These are phyloP conservation scores for Boechera stricta DNA, from an alignment of 345 rosid species.

Conservation along the genomic window DNA sequence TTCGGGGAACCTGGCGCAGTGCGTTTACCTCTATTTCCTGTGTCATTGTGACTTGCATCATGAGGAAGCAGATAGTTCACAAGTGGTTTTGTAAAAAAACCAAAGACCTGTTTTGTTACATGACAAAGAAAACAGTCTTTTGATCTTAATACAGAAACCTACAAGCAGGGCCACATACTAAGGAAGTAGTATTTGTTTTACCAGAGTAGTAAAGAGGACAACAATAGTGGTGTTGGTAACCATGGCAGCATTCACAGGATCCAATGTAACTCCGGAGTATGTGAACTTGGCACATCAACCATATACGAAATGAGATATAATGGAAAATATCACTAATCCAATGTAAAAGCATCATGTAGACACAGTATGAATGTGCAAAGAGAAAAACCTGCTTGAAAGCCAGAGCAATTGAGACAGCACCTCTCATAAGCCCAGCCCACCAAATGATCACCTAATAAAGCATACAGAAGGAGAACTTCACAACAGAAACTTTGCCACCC, in stretches of 20 bases:
- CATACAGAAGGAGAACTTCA: slow-evolving; percentile 27
- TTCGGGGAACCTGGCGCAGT: slow-evolving; percentile 53
- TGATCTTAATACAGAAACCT: background rate
- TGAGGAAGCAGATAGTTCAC: slow-evolving; percentile 60
- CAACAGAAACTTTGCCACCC: background rate
- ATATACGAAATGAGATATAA: slow-evolving; percentile 28
- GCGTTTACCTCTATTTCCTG: slow-evolving; percentile 3
- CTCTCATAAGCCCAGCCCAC: slow-evolving; percentile 98
- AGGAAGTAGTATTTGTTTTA: slow-evolving; percentile 42
- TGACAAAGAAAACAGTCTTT: slow-evolving; percentile 5
- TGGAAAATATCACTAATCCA: background rate
- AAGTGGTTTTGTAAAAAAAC: slow-evolving; percentile 86
- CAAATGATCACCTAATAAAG: slow-evolving; percentile 73
- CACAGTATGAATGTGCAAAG: background rate
- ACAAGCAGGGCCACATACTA: background rate
- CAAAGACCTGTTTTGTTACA: slow-evolving; percentile 65
- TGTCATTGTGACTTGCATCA: slow-evolving; percentile 34
- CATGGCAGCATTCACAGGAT: slow-evolving; percentile 72
- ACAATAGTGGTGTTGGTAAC: slow-evolving; percentile 67
- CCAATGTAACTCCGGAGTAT: slow-evolving; percentile 69
- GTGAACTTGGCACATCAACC: slow-evolving; percentile 63
- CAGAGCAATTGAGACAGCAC: slow-evolving; percentile 90
- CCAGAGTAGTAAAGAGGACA: slow-evolving; percentile 79
- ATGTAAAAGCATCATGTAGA: background rate
- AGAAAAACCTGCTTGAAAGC: slow-evolving; percentile 85